These are phyloP conservation scores for Cucumis melo DNA, from an alignment of 306 rosid species.

Conservation along the genomic window DNA sequence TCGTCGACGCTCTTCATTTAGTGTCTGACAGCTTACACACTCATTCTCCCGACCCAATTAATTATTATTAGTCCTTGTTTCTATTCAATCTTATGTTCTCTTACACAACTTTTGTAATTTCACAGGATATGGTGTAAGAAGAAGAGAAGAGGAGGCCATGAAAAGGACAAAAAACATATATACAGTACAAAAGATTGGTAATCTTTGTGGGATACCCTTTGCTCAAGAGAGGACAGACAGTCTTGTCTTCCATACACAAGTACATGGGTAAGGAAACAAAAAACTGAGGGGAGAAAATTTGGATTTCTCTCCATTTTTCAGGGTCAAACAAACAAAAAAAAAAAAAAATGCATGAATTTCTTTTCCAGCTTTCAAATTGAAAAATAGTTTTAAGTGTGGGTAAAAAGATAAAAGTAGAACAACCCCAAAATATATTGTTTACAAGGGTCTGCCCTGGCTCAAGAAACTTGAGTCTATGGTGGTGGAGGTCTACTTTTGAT, in stretches of 20 bases:
- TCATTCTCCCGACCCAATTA: too few relatives aligned
- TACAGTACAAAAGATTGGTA: not conserved
- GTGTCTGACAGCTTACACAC: too few relatives aligned
- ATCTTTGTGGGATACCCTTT: constrained; percentile 4
- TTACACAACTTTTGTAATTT: not conserved
- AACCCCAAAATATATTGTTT: not conserved
- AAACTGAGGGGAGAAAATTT: not conserved
- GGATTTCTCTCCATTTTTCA: not conserved
- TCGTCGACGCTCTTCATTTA: too few relatives aligned
- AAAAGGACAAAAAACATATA: constrained; percentile 24
- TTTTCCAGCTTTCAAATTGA: not conserved
- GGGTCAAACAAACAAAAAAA: not conserved
- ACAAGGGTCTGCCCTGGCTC: not conserved
- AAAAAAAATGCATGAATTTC: not conserved
- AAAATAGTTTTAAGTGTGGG: not conserved
- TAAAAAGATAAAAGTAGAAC: not conserved
- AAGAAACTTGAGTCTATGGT: constrained; percentile 30
- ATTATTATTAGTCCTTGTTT: not conserved
- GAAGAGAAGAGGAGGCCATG: constrained; percentile 3
- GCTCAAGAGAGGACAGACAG: constrained; percentile 8
- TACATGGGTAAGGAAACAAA: not conserved
- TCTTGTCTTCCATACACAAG: not conserved
- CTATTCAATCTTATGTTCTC: not conserved
- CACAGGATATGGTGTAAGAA: not conserved
- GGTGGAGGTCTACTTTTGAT: constrained; percentile 24